Base-by-base conservation (phyloP, 768 basidiomycete species). In the Naganishia antarctica region DNA sequence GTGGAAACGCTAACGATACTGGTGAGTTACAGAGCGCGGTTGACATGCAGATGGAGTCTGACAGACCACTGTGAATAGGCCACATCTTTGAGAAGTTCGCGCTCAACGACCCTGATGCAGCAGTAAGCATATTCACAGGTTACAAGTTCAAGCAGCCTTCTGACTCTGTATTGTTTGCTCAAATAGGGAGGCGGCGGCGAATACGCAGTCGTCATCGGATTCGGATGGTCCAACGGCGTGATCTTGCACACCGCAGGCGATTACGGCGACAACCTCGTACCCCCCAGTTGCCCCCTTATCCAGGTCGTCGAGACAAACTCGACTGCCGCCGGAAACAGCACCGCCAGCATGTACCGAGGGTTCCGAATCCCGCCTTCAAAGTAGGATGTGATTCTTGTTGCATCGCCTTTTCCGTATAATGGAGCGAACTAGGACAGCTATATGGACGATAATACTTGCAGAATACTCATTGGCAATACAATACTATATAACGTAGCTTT, bases 181-280 rank as follows among this genome's bases (percentile, higher is more conserved):
- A 18, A 31, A 34, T 16, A 57, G 53, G 78, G 75, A 9, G 74
- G 73, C 16, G 75, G 75, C 15, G 90, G 90, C 26, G 90, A 92
- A 80, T 94, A 96, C 70, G 87, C 85, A 2, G 91, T 92, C 3
- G 89, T 91, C 78, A 85, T 83, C 60, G 66, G 79, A 63, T 69
- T 70, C 37, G 48, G 65, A 47, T 70, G 76, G 76, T 74, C 76
- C 4, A 77, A 77, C 68, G 76, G 76, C 60, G 76, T 77, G 44
- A 72, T 72, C 28, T 70, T 77, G 7, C 73, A 73, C 71, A 62
- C 70, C 12, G 76, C 73, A 15, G 72, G 68, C n/a, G 71, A 75
- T 46, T 77, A 69, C 60, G 76, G 76, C 2, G 69, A 74, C 57
- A 75, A 74, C 65, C 70, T 77, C 34, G 72, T 71, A 15, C 16